phyloP scores from a whole-genome alignment of 176 grass and related monocot genomes.

The Pontederia paniculata region DNA sequence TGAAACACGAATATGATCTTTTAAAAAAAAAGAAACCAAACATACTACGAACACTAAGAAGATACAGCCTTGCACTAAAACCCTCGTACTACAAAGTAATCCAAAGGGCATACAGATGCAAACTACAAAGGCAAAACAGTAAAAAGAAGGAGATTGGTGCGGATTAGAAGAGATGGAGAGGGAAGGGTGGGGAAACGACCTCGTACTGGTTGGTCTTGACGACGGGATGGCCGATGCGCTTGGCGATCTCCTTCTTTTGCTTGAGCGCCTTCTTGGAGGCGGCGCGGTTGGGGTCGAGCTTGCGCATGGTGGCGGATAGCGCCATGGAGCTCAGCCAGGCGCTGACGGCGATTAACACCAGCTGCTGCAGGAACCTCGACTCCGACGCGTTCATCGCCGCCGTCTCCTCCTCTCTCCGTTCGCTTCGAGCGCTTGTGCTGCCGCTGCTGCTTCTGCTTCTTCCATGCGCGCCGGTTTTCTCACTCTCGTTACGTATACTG shows the following conservation, averaged over 20 bases:
- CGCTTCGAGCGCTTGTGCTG: no score
- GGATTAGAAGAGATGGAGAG: not conserved
- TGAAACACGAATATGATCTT: no score
- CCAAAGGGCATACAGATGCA: no score
- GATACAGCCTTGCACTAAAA: no score
- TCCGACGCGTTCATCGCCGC: slow-evolving; percentile 46
- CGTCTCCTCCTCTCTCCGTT: not conserved
- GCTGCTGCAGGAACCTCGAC: slow-evolving; percentile 68
- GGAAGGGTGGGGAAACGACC: slow-evolving; percentile 16
- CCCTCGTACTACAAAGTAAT: no score
- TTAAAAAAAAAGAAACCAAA: no score
- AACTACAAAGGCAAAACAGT: no score
- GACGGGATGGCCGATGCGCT: slow-evolving; percentile 75
- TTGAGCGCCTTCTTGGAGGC: slow-evolving; percentile 74
- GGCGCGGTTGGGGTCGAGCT: slow-evolving; percentile 88
- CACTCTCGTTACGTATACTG: no score
- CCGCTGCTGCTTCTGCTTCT: no score
- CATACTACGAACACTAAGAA: no score
- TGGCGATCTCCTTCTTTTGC: slow-evolving; percentile 99
- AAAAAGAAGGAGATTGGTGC: no score
- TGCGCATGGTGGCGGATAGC: slow-evolving; percentile 80
- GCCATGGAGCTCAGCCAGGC: slow-evolving; percentile 77
- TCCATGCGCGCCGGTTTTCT: no score
- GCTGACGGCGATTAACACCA: slow-evolving; percentile 85
- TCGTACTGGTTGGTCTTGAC: slow-evolving; percentile 87